Conservation (phyloP, 129 eudicot species). For the Centaurea solstitialis region DNA sequence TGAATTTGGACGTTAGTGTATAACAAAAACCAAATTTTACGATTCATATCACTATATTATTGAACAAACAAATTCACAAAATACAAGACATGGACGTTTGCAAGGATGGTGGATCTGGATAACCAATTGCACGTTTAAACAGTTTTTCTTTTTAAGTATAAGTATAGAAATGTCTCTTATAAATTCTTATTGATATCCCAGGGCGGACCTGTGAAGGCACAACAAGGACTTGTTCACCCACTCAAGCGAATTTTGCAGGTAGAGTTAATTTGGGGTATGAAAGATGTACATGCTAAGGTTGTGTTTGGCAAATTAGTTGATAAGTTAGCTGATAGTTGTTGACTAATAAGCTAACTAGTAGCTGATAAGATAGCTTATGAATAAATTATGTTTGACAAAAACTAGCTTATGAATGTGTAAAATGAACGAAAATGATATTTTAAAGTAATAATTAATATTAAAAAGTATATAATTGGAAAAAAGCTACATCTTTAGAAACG, state of each 20-base stretch:
- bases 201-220: background rate
- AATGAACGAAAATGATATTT: no score
- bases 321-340: no score
- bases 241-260: background rate
- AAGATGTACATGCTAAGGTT: background rate
- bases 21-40: background rate
- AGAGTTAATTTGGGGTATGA: background rate
- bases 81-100: background rate
- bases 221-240: background rate
- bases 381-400: no score
- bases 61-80: no score
- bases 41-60: background rate
- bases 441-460: no score
- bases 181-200: background rate
- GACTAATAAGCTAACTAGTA: no score
- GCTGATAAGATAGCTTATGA: no score
- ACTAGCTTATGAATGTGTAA: no score
- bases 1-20: background rate
- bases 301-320: no score
- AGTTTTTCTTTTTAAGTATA: background rate
- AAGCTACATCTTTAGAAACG: no score
- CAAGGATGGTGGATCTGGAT: background rate
- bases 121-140: background rate
- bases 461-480: no score
- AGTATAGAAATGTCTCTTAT: background rate